These are phyloP conservation scores for Blastomyces silverae DNA, from an alignment of 2,329 filamentous ascomycete genomes.

Conservation along the genomic window DNA sequence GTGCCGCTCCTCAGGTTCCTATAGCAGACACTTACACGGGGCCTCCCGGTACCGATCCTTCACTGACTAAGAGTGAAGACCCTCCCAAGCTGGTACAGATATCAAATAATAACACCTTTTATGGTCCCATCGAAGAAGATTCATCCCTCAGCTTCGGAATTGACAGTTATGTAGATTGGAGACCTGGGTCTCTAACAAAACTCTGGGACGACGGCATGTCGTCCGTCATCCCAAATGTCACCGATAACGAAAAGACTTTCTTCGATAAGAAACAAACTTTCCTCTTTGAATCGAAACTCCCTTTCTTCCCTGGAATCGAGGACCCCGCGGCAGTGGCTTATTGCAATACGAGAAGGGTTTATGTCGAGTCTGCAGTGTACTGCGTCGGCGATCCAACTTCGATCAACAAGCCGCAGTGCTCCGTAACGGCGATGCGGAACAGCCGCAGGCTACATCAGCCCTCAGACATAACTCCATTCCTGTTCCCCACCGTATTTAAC, in stretches of 20 bases:
- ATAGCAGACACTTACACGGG: background rate
- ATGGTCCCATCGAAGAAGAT: background rate
- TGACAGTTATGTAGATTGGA: background rate
- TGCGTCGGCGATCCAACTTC: slow-evolving; percentile 11
- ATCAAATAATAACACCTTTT: background rate
- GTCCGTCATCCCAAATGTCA: slow-evolving; percentile 11
- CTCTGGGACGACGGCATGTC: slow-evolving; percentile 12
- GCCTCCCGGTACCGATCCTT: background rate
- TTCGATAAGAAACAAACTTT: slow-evolving; percentile 10
- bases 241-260: slow-evolving; percentile 12
- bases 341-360: slow-evolving; percentile 16
- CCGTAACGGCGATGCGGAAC: slow-evolving; percentile 15
- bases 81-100: slow-evolving; percentile 5
- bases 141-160: slow-evolving; percentile 6
- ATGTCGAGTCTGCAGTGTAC: slow-evolving; percentile 15
- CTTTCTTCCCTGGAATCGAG: background rate
- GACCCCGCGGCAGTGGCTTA: slow-evolving; percentile 5
- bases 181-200: slow-evolving; percentile 1
- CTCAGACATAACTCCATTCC: slow-evolving; percentile 16
- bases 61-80: background rate
- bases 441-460: slow-evolving; percentile 12
- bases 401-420: slow-evolving; percentile 9
- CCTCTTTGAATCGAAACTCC: slow-evolving; percentile 13
- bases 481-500: background rate
- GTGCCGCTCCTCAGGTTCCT: slow-evolving; percentile 3